phyloP scores from a whole-genome alignment of 441 rosid genomes.

The Geranium incanum region DNA sequence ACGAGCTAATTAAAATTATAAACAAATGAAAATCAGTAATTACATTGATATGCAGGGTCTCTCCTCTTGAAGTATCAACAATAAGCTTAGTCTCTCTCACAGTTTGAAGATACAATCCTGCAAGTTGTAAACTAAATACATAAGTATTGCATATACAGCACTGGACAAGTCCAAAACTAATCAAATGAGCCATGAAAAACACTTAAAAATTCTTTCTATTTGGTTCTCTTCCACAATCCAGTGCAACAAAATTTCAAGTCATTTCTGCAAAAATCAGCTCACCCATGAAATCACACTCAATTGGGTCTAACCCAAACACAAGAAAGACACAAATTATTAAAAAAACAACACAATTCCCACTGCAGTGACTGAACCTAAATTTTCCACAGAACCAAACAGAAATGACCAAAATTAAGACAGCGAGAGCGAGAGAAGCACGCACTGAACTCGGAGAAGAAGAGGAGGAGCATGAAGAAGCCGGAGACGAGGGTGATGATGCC shows the following conservation, averaged over 20 bases:
- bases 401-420: not conserved
- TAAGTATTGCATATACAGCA: not conserved
- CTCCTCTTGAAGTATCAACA: conserved; percentile 91
- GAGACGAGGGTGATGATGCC: conserved; percentile 27
- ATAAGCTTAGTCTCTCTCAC: conserved; percentile 80
- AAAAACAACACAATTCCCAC: not conserved
- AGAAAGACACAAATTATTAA: not conserved
- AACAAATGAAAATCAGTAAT: conserved; percentile 11
- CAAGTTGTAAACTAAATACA: conserved; percentile 10
- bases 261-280: not conserved
- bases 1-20: not conserved
- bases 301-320: not conserved
- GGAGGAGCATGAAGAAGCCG: conserved; percentile 21
- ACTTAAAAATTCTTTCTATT: not conserved
- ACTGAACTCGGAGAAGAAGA: conserved; percentile 29
- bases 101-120: conserved; percentile 70
- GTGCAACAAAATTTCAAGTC: not conserved
- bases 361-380: not conserved
- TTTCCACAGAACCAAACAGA: not conserved
- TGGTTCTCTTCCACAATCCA: not conserved
- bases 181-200: not conserved
- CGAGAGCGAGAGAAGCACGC: conserved; percentile 7
- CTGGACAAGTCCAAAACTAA: too few species aligned
- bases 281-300: not conserved
- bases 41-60: conserved; percentile 80